Evolutionary conservation across 108 stramenopile species (phyloP), one percentile per base, ranked within the genome.

Genomic region (Mayamaea pseudoterrestris): DNA sequence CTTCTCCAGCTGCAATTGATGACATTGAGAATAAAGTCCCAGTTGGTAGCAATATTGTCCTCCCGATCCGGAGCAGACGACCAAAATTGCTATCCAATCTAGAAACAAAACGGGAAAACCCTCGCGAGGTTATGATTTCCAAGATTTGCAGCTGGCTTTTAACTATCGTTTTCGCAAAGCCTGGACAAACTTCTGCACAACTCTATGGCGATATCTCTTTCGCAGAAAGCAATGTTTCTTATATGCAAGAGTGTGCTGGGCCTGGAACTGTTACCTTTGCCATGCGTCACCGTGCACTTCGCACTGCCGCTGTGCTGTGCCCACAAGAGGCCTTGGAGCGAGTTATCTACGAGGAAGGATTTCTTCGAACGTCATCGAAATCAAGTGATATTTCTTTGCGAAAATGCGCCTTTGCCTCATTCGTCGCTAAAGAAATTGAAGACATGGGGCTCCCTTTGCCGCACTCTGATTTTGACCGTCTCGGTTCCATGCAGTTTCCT

Each of bases 391-490:
- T 45, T 24, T 29, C 35, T 42, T 40, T 90, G 28, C 49, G 56
- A 24, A 68, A 68, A 28, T 76, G 68, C 36, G 48, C 74, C 5
- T 90, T 81, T 46, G 83, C 69, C 7, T 59, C 83, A 11, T 90
- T 78, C 51, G 58, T 84, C 36, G 83, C 89, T 5, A 83, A 78
- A 52, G 89, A 90, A 62, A 68, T 82, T 35, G 89, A 90, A 65
- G 76, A 79, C 39, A 85, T 90, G 83, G 83, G 83, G 2, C 66
- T 90, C 5, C 61, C 89, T 17, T 54, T 90, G 25, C 83, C 89
- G 37, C 78, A 82, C 60, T 80, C 81, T 16, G 76, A 90, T 51
- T 61, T 90, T 30, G 36, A 57, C 3, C 80, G 80, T 40, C 37
- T 90, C 44, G 78, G 80, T 35, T 42, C 66, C 6, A 90, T 83